Base-by-base conservation (phyloP, 345 rosid species). In the Clausena lansium region DNA sequence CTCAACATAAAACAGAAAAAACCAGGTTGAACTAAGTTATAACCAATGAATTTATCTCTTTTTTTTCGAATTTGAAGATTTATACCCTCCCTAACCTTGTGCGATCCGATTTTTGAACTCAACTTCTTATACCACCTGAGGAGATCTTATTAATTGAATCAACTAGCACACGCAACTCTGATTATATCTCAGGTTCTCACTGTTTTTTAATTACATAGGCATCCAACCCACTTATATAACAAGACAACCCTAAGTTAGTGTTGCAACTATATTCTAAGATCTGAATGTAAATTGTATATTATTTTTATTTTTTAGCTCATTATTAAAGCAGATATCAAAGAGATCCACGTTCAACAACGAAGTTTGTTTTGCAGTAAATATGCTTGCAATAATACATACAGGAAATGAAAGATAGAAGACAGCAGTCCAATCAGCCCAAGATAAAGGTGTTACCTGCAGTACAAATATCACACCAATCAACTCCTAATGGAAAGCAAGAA, bases 341-440 rank as follows among this genome's bases (percentile, higher is more conserved):
- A 52, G 17, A 35, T n/a, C 62, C 35, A 32, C 7, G 27, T 32
- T 28, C 20, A 63, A 76, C 15, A 30, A 17, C 39, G 20, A 76
- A 30, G 17, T 28, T 6, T 55, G 45, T 63, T 24, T 33, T 72
- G 73, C 54, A 54, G 63, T 33, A 65, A 74, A 3, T 54, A 47
- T 15, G 65, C 9, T 22, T 2, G 25, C 0, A 13, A 35, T 50
- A 30, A 38, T n/a, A 77, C 98, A 41, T 88, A 96, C 99, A 45
- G 98, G 99, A 85, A 96, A 94, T 25, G 99, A 96, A 84, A 96
- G 98, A 87, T 92, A 94, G 28, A 94, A 78, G 83, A 96, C 87
- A 15, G 86, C 87, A 6, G 84, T 89, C 98, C 99, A 96, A 73
- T 96, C 98, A 32, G 83, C 88, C 99, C 93, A 96, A 70, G 99